Evolutionary conservation across 495 filamentous ascomycete genomes (phyloP), one percentile per base, ranked within the genome.

Genomic region (Aspergillus bertholletiae): DNA sequence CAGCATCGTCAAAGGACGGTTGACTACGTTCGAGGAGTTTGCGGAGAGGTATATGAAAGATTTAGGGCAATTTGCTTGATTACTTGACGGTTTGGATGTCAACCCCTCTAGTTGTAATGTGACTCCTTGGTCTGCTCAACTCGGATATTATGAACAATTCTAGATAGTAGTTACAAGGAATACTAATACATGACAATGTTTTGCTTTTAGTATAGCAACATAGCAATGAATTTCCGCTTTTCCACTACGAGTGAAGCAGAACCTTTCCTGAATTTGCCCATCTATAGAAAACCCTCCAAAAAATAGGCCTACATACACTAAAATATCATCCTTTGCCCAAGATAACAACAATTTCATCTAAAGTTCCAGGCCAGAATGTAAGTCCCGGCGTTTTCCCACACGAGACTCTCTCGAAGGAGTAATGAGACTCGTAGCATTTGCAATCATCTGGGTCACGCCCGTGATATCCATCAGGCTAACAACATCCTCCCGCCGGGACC

Each of bases 1-100:
- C 24, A 61, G 53, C 55, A 61, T 69, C 21, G 66, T 63, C 15
- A 22, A 68, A n/a, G 74, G 71, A 37, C 41, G 24, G 21, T 18
- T 61, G 39, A 57, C 45, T 21, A 56, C 27, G 26, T 41, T 61
- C 34, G 58, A 61, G 46, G 58, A 61, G 53, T 61, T 54, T 51
- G 58, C 58, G 11, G 45, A 45, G 48, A 49, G n/a, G 52, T 15
- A 52, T 46, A 12, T 56, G 17, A n/a, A n/a, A n/a, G n/a, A n/a
- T n/a, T n/a, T n/a, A n/a, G n/a, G n/a, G n/a, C n/a, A n/a, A n/a
- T n/a, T n/a, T n/a, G n/a, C n/a, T n/a, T n/a, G n/a, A n/a, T n/a
- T n/a, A n/a, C n/a, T n/a, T n/a, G n/a, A n/a, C n/a, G n/a, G n/a
- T n/a, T n/a, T n/a, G n/a, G n/a, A n/a, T n/a, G n/a, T n/a, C n/a